Evolutionary conservation across 1,284 basidiomycete genomes (phyloP).

Genomic region (Rhodotorula sp.): DNA sequence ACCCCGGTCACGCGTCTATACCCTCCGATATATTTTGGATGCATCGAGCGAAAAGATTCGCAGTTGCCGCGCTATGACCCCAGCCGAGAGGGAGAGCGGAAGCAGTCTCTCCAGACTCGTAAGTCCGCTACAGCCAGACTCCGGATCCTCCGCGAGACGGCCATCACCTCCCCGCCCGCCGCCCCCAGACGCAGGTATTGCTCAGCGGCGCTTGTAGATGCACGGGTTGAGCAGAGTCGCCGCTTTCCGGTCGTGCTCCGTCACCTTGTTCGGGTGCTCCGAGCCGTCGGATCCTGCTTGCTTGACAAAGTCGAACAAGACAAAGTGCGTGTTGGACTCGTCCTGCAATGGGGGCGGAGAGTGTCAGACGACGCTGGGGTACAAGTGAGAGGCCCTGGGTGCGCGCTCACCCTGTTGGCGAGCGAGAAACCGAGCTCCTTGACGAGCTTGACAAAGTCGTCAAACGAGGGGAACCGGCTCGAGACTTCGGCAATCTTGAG

Average conservation of each 20-base stretch:
- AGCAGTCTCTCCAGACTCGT: too few species aligned
- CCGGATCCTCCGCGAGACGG: not conserved
- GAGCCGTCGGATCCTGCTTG: conserved; percentile 46
- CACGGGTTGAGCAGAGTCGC: conserved; percentile 77
- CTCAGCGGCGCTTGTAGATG: conserved; percentile 83
- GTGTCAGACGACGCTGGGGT: too few species aligned
- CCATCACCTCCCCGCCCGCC: too few species aligned
- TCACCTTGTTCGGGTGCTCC: conserved; percentile 59
- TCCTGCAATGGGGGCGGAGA: conserved; percentile 57
- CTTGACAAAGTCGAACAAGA: conserved; percentile 80
- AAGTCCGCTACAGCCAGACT: too few species aligned
- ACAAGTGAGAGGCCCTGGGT: not conserved
- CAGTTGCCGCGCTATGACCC: too few species aligned
- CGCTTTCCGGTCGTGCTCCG: conserved; percentile 64
- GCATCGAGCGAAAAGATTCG: too few species aligned
- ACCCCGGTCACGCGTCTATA: too few species aligned
- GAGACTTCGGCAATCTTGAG: conserved; percentile 95
- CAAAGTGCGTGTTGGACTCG: conserved; percentile 81
- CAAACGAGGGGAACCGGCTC: conserved; percentile 73
- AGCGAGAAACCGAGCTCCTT: conserved; percentile 76
- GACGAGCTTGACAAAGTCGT: conserved; percentile 73
- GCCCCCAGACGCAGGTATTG: not conserved
- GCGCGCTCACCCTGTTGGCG: conserved; percentile 62
- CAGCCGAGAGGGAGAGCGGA: too few species aligned
- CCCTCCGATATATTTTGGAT: too few species aligned